These are phyloP conservation scores for Salvia sclarea DNA, from an alignment of 305 asterid genomes.

Conservation along the genomic window DNA sequence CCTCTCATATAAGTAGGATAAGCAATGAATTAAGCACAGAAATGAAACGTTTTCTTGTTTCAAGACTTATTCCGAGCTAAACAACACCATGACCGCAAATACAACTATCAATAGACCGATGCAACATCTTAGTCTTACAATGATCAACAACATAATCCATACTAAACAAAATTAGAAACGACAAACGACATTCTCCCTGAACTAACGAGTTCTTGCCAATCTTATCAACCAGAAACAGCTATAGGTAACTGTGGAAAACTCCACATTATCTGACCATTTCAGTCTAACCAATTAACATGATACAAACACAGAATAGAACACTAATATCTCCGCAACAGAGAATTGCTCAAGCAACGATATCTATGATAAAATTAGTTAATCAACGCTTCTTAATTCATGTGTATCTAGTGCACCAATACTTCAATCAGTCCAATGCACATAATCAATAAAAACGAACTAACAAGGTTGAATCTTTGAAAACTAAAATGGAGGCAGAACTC, in stretches of 20 bases:
- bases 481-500: neutral
- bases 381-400: neutral
- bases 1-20: neutral
- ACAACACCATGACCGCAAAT: neutral
- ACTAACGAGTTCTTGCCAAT: neutral
- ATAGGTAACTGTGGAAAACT: neutral
- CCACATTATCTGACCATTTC: neutral
- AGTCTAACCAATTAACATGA: neutral
- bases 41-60: neutral
- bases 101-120: neutral
- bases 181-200: neutral
- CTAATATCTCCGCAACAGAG: neutral
- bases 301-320: neutral
- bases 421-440: neutral
- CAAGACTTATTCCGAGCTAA: constrained; percentile 1
- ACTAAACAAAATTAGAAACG: neutral
- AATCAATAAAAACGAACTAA: neutral
- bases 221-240: neutral
- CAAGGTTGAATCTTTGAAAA: constrained; percentile 20
- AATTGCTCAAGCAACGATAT: constrained; percentile 11
- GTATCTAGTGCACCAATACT: neutral
- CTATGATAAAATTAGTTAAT: neutral
- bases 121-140: neutral
- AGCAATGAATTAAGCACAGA: neutral
- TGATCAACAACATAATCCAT: neutral